Percentiles rank a stretch among this genome's conserved stretches.
phyloP scores from a whole-genome alignment of 352 stramenopile genomes.

The Pythium brassicae region DNA sequence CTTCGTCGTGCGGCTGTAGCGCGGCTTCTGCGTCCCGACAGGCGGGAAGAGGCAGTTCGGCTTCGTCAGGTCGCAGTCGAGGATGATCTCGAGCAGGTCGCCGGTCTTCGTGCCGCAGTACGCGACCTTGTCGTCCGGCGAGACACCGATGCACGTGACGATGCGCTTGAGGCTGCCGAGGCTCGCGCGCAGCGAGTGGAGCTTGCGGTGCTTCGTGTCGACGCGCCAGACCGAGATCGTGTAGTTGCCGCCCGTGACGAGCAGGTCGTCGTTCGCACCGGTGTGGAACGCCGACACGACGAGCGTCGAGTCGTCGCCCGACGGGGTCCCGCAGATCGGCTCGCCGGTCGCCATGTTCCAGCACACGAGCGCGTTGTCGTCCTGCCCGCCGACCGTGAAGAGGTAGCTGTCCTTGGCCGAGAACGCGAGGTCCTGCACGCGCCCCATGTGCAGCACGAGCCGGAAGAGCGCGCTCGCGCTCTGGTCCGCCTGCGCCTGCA shows the following conservation, averaged over 20 bases:
- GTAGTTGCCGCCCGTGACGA: conserved; percentile 95
- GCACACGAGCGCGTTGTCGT: conserved; percentile 97
- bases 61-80: conserved; percentile 94
- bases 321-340: conserved; percentile 91
- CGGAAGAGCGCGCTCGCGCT: conserved; percentile 83
- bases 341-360: conserved; percentile 90
- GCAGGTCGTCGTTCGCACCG: conserved; percentile 83
- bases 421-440: conserved; percentile 92
- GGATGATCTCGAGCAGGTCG: conserved; percentile 93
- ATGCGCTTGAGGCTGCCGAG: conserved; percentile 93
- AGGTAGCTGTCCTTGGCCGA: conserved; percentile 85
- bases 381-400: conserved; percentile 91
- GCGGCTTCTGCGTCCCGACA: conserved; percentile 74
- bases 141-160: conserved; percentile 91
- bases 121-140: conserved; percentile 89
- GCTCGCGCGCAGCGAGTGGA: conserved; percentile 92
- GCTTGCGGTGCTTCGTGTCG: conserved; percentile 88
- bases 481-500: conserved; percentile 58
- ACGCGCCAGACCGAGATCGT: conserved; percentile 88
- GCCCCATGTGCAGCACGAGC: conserved; percentile 94
- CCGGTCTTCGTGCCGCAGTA: conserved; percentile 95
- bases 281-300: conserved; percentile 85
- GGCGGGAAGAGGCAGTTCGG: conserved; percentile 72
- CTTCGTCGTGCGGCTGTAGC: conserved; percentile 89
- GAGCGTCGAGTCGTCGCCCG: conserved; percentile 90